phyloP scores from a whole-genome alignment of 768 basidiomycete species.

The Mrakia gelida region DNA sequence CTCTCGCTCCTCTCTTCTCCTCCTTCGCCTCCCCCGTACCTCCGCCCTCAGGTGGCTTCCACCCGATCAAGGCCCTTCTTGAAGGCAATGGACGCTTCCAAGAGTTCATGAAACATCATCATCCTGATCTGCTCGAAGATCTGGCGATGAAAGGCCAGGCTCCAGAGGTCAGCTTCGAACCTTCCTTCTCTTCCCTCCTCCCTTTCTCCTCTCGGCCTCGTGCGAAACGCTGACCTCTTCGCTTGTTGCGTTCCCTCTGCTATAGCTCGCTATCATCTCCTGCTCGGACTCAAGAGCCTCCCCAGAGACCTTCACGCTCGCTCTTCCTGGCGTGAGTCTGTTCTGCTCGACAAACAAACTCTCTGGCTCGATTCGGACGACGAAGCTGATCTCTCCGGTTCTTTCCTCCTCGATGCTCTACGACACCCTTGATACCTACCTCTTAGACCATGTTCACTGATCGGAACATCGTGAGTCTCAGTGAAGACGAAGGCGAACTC shows the following conservation, averaged over 20 bases:
- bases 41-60: background rate
- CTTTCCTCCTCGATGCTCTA: background rate
- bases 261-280: background rate
- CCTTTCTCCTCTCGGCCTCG: background rate
- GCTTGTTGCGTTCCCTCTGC: background rate
- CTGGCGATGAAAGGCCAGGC: background rate
- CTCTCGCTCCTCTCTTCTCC: background rate
- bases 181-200: background rate
- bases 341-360: background rate
- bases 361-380: background rate
- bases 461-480: conserved; percentile 5
- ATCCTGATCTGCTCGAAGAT: background rate
- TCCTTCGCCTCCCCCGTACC: conserved; percentile 1
- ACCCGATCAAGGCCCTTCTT: background rate
- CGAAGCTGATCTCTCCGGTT: background rate
- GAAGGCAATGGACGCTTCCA: background rate
- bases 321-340: no score
- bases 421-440: background rate
- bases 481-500: no score
- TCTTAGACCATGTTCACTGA: conserved; percentile 11
- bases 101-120: background rate
- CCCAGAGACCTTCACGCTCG: background rate
- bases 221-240: background rate
- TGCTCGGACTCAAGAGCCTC: background rate
- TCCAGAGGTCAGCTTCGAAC: background rate